These are phyloP conservation scores for Tetrapisispora fleetii DNA, from an alignment of 805 yeast species.

Conservation along the genomic window DNA sequence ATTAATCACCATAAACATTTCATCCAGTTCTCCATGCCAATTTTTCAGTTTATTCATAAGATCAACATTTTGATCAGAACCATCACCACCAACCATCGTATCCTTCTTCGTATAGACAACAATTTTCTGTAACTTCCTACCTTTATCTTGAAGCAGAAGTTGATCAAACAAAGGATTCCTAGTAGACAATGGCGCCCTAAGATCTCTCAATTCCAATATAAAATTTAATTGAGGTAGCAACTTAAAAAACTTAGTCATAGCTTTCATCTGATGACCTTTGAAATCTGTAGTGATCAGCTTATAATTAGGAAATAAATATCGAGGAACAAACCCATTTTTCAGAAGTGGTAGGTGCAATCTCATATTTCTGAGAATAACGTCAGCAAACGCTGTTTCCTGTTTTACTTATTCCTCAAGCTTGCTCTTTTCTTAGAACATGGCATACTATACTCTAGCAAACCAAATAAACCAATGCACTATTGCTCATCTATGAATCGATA, in stretches of 20 bases:
- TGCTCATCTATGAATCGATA: too few species aligned
- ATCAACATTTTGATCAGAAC: constrained; percentile 2
- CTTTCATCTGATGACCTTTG: constrained; percentile 84
- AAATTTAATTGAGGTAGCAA: constrained; percentile 74
- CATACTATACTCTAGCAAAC: too few species aligned
- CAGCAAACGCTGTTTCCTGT: too few species aligned
- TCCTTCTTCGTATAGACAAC: constrained; percentile 74
- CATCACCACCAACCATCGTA: constrained; percentile 30
- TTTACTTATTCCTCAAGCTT: not conserved
- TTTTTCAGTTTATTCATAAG: constrained; percentile 24
- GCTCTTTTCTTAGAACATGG: not conserved
- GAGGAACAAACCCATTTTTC: constrained; percentile 46
- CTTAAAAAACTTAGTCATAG: constrained; percentile 54
- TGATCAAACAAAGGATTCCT: constrained; percentile 70
- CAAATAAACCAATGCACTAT: too few species aligned
- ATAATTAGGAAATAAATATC: constrained; percentile 64
- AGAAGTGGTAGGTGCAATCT: not conserved
- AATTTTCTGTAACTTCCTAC: constrained; percentile 24
- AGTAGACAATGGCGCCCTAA: constrained; percentile 81
- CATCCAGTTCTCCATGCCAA: constrained; percentile 39
- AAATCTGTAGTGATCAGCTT: constrained; percentile 65
- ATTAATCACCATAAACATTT: constrained; percentile 47
- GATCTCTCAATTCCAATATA: constrained; percentile 76
- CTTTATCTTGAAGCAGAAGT: constrained; percentile 37
- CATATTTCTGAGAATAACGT: not conserved